Evolutionary conservation across 2,329 filamentous ascomycete genomes (phyloP).

Genomic region (Nannizziopsis barbatae): DNA sequence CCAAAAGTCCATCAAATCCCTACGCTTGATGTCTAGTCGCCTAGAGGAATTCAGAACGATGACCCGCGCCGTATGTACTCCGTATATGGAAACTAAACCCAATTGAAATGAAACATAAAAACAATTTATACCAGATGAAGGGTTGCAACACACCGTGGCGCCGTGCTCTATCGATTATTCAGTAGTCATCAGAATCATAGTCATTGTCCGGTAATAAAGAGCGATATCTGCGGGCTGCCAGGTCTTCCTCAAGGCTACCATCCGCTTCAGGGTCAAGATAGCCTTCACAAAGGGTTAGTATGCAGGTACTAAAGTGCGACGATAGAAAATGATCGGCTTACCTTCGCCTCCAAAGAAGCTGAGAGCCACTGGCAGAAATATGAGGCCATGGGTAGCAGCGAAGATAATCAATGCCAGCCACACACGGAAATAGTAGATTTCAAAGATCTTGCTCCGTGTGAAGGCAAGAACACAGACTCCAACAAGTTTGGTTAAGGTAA

Average conservation of each 20-base stretch:
- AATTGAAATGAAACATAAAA: neutral
- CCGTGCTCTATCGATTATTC: neutral
- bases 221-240: constrained; percentile 67
- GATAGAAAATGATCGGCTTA: constrained; percentile 27
- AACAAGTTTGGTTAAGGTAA: constrained; percentile 88
- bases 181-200: constrained; percentile 59
- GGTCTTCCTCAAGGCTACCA: constrained; percentile 78
- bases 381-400: constrained; percentile 74
- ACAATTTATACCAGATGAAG: neutral
- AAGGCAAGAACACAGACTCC: constrained; percentile 89
- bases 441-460: constrained; percentile 95
- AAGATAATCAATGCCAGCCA: constrained; percentile 88
- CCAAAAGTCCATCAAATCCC: too few species aligned
- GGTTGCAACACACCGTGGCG: neutral
- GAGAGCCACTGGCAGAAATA: constrained; percentile 83
- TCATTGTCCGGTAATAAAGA: constrained; percentile 67
- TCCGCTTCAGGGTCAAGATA: constrained; percentile 81
- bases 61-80: too few species aligned
- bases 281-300: constrained; percentile 36
- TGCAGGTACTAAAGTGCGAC: neutral
- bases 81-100: neutral
- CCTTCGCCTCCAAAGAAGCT: constrained; percentile 74
- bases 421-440: constrained; percentile 97
- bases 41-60: too few species aligned
- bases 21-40: too few species aligned